Evolutionary conservation across 371 early-diverging fungal genomes (phyloP).

Genomic region (Mortierella sp.): DNA sequence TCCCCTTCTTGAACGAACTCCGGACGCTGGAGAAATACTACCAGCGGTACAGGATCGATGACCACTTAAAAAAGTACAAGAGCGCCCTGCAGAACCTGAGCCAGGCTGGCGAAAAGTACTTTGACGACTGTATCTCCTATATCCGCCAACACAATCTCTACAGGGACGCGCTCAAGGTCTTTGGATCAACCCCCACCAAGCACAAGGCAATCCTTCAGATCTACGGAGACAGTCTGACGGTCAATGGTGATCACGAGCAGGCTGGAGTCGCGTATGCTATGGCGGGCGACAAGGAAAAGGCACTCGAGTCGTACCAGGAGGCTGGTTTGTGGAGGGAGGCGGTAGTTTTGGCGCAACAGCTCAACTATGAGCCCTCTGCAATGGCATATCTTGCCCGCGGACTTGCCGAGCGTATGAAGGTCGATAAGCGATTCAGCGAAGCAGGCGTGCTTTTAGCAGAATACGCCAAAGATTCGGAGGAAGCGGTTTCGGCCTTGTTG

Average conservation of each 20-base stretch:
- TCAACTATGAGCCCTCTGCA: constrained; percentile 64
- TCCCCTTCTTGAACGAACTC: constrained; percentile 90
- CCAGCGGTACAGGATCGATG: constrained; percentile 91
- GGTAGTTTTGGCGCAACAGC: constrained; percentile 74
- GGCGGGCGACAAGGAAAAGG: constrained; percentile 72
- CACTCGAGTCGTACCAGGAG: constrained; percentile 77
- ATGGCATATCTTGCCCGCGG: constrained; percentile 66
- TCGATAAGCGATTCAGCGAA: constrained; percentile 70
- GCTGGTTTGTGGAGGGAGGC: constrained; percentile 81
- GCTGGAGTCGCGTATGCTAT: constrained; percentile 80
- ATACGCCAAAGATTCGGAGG: constrained; percentile 77
- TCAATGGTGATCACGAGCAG: constrained; percentile 72
- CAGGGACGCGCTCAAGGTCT: constrained; percentile 71
- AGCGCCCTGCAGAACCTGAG: constrained; percentile 82
- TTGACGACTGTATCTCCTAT: constrained; percentile 77
- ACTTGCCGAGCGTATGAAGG: constrained; percentile 65
- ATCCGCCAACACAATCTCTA: constrained; percentile 77
- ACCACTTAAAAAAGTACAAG: constrained; percentile 79
- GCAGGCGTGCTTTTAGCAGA: constrained; percentile 76
- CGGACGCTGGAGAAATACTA: constrained; percentile 79
- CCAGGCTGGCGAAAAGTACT: constrained; percentile 73
- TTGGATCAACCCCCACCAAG: constrained; percentile 54
- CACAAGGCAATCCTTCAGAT: constrained; percentile 65
- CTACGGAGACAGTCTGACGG: constrained; percentile 77
- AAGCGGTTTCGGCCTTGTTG: constrained; percentile 72